Percentiles rank a stretch among this genome's conserved stretches.
Conservation (phyloP, 2,329 filamentous ascomycete genomes). For the Cordyceps cateniannulata region DNA sequence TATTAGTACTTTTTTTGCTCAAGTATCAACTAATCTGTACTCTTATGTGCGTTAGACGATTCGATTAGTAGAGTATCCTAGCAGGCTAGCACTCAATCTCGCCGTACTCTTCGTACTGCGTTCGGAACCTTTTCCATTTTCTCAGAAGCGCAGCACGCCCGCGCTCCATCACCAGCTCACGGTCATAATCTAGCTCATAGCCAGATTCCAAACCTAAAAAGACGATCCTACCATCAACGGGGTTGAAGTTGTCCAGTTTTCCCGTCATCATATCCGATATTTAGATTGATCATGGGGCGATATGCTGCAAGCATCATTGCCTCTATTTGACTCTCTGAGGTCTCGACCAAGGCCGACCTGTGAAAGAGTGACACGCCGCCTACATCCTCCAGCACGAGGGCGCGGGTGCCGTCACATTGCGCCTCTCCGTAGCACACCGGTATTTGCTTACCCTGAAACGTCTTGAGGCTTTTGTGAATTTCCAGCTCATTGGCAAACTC, state of each 20-base stretch:
- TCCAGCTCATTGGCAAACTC: slow-evolving; percentile 17
- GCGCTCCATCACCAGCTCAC: neutral
- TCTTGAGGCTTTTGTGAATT: slow-evolving; percentile 12
- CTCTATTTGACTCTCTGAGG: slow-evolving; percentile 2
- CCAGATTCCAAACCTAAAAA: slow-evolving; percentile 11
- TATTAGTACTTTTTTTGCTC: no score
- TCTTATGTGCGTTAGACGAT: no score
- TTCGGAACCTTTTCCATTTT: neutral
- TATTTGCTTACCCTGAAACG: slow-evolving; percentile 14
- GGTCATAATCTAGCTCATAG: neutral
- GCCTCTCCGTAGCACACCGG: slow-evolving; percentile 15
- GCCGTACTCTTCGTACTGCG: neutral
- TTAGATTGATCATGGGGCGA: neutral
- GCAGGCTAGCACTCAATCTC: neutral
- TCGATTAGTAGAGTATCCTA: no score
- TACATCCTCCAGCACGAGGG: slow-evolving; percentile 15
- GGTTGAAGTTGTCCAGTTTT: slow-evolving; percentile 15
- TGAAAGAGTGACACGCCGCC: slow-evolving; percentile 8
- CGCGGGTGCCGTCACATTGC: slow-evolving; percentile 11
- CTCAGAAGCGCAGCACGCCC: neutral
- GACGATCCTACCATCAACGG: slow-evolving; percentile 14
- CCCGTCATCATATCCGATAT: slow-evolving; percentile 9
- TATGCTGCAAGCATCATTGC: neutral
- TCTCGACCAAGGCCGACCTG: neutral
- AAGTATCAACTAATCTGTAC: no score